These are phyloP conservation scores for Candida vaughaniae DNA, from an alignment of 805 yeast genomes.

Conservation along the genomic window DNA sequence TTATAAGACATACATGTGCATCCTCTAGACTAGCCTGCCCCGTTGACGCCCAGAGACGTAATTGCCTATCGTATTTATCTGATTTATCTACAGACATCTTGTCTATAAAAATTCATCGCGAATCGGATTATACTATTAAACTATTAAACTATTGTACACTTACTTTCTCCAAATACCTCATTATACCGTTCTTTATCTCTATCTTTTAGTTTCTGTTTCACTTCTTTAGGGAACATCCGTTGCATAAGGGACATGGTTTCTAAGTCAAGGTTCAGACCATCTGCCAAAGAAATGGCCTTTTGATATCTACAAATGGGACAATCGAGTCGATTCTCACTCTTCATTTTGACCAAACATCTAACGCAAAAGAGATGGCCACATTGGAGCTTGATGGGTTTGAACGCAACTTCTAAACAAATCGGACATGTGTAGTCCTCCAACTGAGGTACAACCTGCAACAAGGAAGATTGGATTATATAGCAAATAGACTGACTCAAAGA, in stretches of 20 bases:
- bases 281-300: constrained; percentile 55
- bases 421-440: constrained; percentile 77
- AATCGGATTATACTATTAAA: neutral
- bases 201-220: constrained; percentile 58
- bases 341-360: constrained; percentile 66
- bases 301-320: constrained; percentile 68
- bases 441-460: constrained; percentile 64
- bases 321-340: constrained; percentile 47
- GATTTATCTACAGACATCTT: constrained; percentile 33
- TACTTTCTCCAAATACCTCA: constrained; percentile 18
- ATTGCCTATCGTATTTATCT: constrained; percentile 78
- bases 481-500: constrained; percentile 57
- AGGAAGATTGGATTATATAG: constrained; percentile 50
- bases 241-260: constrained; percentile 54
- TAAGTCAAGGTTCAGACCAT: constrained; percentile 56
- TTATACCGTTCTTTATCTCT: constrained; percentile 42
- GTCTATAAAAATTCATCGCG: constrained; percentile 2
- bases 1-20: constrained; percentile 61
- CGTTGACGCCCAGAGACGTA: constrained; percentile 77
- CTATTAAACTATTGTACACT: constrained; percentile 14
- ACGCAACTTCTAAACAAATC: constrained; percentile 67
- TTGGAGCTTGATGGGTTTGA: constrained; percentile 62
- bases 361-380: constrained; percentile 75
- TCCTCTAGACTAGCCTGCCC: constrained; percentile 67
- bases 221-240: constrained; percentile 63